Evolutionary conservation across 2,329 filamentous ascomycete species (phyloP), one percentile per base, ranked within the genome.

Genomic region (Chrysoporthe austroafricana): DNA sequence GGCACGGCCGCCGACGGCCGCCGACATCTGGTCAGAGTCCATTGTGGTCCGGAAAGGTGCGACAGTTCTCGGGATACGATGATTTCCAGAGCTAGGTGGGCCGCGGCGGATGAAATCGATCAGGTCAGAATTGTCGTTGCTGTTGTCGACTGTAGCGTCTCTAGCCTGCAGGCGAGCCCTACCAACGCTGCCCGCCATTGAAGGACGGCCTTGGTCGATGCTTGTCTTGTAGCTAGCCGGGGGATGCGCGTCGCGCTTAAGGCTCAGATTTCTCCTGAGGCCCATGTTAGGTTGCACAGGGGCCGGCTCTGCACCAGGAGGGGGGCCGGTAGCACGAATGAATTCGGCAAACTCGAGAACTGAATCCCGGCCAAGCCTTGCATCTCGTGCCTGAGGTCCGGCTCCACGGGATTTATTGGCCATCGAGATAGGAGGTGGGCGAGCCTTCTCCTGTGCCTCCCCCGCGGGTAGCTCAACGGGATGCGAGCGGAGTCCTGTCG

Each of bases 21-120:
- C 81, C 18, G 78, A 79, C 79, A 92, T 85, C 71, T 96, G 91
- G 73, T 97, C 93, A 13, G 92, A 94, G 76, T 97, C 94, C 85
- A 94, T 91, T 0, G 93, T 95, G 46, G 86, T 90, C 64, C 93
- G 86, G 82, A 96, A 97, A 1, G 94, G 93, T 11, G 94, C 93
- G 14, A 96, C 90, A n/a, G 87, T 88, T 21, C 92, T 89, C 54
- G 93, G 91, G 70, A 96, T 96, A 34, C 92, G 89, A 68, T 89
- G 91, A 70, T 86, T 86, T 56, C 83, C 84, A 44, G 81, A 76
- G 69, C 81, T 85, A 0, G 92, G 90, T 3, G 94, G 94, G 0
- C 94, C 95, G 76, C 93, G 90, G 58, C 94, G 90, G 71, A 99
- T 96, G 77, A 99, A 98, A 76, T 98, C 94, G 72, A 97, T 97